These are phyloP conservation scores for Clathrus columnatus DNA, from an alignment of 768 basidiomycete species.

Conservation along the genomic window DNA sequence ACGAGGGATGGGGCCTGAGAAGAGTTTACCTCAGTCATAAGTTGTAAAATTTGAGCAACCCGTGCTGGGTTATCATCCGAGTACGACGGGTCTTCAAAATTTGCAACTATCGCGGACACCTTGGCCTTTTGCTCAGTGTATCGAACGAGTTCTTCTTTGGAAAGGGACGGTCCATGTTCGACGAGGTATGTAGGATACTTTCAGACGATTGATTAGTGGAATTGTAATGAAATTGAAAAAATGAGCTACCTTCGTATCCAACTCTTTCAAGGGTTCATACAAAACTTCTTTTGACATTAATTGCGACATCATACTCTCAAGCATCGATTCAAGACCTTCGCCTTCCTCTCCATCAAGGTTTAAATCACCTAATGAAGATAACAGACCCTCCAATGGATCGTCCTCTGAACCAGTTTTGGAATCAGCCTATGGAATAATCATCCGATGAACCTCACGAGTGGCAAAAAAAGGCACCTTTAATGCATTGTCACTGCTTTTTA, in stretches of 20 bases:
- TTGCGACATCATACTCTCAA: slow-evolving; percentile 77
- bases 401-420: slow-evolving; percentile 23
- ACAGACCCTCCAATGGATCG: slow-evolving; percentile 40
- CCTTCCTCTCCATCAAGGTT: slow-evolving; percentile 33
- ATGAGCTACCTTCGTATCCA: slow-evolving; percentile 50
- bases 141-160: slow-evolving; percentile 49
- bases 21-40: slow-evolving; percentile 64
- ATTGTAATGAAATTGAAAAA: neutral
- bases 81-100: slow-evolving; percentile 58
- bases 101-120: slow-evolving; percentile 48
- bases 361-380: slow-evolving; percentile 37
- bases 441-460: neutral
- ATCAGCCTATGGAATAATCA: slow-evolving; percentile 11
- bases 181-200: slow-evolving; percentile 75
- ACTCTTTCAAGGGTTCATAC: slow-evolving; percentile 81
- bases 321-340: slow-evolving; percentile 50
- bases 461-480: slow-evolving; percentile 30
- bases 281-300: slow-evolving; percentile 76
- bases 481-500: slow-evolving; percentile 58
- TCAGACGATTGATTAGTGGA: neutral
- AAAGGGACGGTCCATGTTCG: slow-evolving; percentile 43
- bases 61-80: slow-evolving; percentile 43
- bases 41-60: slow-evolving; percentile 42
- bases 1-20: neutral
- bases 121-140: slow-evolving; percentile 53